Evolutionary conservation across 164 flowering plant genomes (phyloP).

Genomic region (Dillenia suffruticosa): DNA sequence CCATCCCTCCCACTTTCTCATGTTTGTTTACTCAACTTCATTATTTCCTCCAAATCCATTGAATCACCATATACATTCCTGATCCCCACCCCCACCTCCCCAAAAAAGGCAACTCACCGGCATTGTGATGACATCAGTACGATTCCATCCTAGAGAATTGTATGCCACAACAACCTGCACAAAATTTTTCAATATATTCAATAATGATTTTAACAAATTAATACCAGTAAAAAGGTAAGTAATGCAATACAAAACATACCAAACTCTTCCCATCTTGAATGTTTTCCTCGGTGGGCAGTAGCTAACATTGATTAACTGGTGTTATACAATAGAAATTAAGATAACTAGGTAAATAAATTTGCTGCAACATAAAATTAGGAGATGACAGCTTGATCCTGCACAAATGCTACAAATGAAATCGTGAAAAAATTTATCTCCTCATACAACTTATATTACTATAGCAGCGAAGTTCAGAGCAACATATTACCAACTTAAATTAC

Average conservation of each 20-base stretch:
- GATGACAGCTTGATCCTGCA: too few relatives aligned
- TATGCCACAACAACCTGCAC: slow-evolving; percentile 79
- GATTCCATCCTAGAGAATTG: slow-evolving; percentile 86
- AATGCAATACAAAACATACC: slow-evolving; percentile 31
- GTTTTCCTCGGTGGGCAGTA: slow-evolving; percentile 73
- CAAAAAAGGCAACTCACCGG: slow-evolving; percentile 49
- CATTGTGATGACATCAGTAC: slow-evolving; percentile 59
- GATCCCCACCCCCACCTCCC: too few relatives aligned
- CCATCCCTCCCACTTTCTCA: too few relatives aligned
- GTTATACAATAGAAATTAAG: slow-evolving; percentile 6
- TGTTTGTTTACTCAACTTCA: too few relatives aligned
- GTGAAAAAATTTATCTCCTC: too few relatives aligned
- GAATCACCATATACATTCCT: too few relatives aligned
- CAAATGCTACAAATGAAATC: too few relatives aligned
- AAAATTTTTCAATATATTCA: not conserved
- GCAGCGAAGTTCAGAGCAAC: not conserved
- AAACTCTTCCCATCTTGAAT: slow-evolving; percentile 58
- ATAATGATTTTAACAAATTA: not conserved
- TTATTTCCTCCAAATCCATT: too few relatives aligned
- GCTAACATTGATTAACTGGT: slow-evolving; percentile 76
- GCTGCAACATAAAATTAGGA: not conserved
- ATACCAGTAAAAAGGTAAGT: not conserved
- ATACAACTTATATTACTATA: too few relatives aligned
- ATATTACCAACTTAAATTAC: too few relatives aligned
- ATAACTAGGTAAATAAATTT: not conserved